These are phyloP conservation scores for Eutrema japonicum DNA, from an alignment of 345 rosid species.

Conservation along the genomic window DNA sequence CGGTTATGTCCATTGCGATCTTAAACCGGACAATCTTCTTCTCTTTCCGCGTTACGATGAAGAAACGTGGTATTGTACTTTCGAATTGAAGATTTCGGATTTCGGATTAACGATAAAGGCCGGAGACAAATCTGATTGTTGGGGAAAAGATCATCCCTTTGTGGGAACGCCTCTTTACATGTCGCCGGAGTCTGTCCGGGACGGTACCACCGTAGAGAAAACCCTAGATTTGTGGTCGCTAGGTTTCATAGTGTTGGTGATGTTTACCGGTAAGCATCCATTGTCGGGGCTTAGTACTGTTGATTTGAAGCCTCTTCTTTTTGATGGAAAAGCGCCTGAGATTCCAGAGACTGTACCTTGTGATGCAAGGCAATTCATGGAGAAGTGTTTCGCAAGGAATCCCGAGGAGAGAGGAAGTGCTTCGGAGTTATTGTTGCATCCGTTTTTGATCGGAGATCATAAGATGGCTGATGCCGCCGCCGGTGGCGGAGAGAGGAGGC, in stretches of 20 bases:
- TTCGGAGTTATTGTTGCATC: slow-evolving; percentile 39
- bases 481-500: slow-evolving; percentile 20
- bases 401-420: slow-evolving; percentile 35
- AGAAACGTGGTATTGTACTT: slow-evolving; percentile 24
- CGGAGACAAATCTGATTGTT: slow-evolving; percentile 9
- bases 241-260: slow-evolving; percentile 38
- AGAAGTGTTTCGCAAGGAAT: slow-evolving; percentile 40
- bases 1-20: slow-evolving; percentile 48
- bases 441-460: slow-evolving; percentile 27
- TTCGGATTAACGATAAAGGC: slow-evolving; percentile 23
- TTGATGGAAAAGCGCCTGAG: slow-evolving; percentile 10
- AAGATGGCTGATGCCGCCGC: neutral
- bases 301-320: neutral
- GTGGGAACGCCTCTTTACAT: slow-evolving; percentile 33
- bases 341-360: slow-evolving; percentile 31
- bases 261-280: slow-evolving; percentile 30
- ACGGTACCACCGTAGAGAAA: slow-evolving; percentile 22
- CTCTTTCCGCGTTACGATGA: slow-evolving; percentile 33
- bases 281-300: neutral
- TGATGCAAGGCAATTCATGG: slow-evolving; percentile 31
- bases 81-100: slow-evolving; percentile 39
- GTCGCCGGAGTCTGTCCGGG: slow-evolving; percentile 32
- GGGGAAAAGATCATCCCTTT: neutral
- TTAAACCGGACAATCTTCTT: slow-evolving; percentile 41
- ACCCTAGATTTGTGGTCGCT: slow-evolving; percentile 46